Conservation (phyloP, 2,329 filamentous ascomycete genomes). For the Elsinoe perseae region DNA sequence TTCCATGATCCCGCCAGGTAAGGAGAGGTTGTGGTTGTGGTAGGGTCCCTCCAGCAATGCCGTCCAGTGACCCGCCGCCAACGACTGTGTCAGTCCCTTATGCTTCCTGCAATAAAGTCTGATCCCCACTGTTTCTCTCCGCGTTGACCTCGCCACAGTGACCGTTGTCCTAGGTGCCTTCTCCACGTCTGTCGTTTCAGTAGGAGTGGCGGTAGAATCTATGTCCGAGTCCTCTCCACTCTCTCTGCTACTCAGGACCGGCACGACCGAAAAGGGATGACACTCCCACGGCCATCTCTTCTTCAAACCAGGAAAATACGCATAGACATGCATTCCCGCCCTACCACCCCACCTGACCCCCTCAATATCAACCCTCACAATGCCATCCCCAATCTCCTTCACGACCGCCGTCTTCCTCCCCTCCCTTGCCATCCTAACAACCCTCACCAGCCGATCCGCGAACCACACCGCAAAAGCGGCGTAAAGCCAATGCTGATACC, state of each 20-base stretch:
- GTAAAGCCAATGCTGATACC: slow-evolving; percentile 45
- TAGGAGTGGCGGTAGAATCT: not conserved
- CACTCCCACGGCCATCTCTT: slow-evolving; percentile 42
- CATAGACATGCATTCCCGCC: slow-evolving; percentile 37
- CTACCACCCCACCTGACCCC: slow-evolving; percentile 31
- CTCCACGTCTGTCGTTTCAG: not conserved
- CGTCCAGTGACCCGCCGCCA: not conserved
- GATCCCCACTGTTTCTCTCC: not conserved
- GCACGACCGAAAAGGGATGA: slow-evolving; percentile 45
- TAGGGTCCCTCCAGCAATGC: slow-evolving; percentile 1
- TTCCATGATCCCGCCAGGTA: not conserved
- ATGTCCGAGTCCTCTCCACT: not conserved
- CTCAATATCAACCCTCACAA: slow-evolving; percentile 38
- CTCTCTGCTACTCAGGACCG: not conserved
- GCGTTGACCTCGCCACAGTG: not conserved
- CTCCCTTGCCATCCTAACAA: slow-evolving; percentile 33
- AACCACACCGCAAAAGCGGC: slow-evolving; percentile 38
- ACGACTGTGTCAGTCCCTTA: slow-evolving; percentile 4
- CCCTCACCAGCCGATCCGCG: slow-evolving; percentile 40
- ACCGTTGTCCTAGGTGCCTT: not conserved
- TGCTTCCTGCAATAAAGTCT: slow-evolving; percentile 2
- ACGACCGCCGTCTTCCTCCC: slow-evolving; percentile 35
- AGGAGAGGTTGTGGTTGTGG: slow-evolving; percentile 3
- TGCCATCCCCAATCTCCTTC: slow-evolving; percentile 27
- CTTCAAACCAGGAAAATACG: slow-evolving; percentile 44